Base-by-base conservation (phyloP, 2,329 filamentous ascomycete species). In the Leptosphaerulina australis region DNA sequence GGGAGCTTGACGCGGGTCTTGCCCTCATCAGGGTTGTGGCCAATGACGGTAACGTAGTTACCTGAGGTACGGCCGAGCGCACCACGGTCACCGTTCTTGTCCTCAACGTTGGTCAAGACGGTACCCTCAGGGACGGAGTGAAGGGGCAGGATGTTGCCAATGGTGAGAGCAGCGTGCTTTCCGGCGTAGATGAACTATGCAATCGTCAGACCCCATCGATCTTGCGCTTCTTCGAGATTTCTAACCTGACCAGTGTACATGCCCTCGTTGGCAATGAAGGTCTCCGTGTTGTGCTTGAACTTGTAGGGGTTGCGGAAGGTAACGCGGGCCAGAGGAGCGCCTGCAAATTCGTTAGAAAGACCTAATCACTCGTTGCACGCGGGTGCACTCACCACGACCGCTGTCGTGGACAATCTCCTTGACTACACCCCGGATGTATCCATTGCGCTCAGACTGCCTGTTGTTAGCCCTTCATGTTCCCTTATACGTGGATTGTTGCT, bases 1-100 rank as follows among this genome's bases (percentile, higher is more conserved):
- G 94, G 94, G 68, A 99, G 93, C 90, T 99, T 99, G 86, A 99
- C 87, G 77, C 94, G 90, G 79, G 94, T 99, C 90, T 97, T 97
- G 83, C 94, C 93, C 83, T 97, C 94, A 73, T 74, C 71, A 54
- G 64, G 64, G 66, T 74, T 74, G 71, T 74, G 71, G 64, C 71
- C 71, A 55, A 74, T 74, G 63, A 72, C 70, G 73, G 94, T 99
- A 78, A 97, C 88, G 83, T 99, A 99, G 90, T 97, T 97, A 76
- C 94, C 94, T 64, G 93, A 97, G 72, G 94, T 99, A 77, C 94
- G 89, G 77, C 91, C 94, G 68, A 99, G 88, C 72, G 89, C 84
- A 80, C 94, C 94, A 81, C 94, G 91, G 85, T 99, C 94, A 77
- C 93, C 94, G 70, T 88, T 81, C 87, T 97, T 96, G 88, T 97